These are phyloP conservation scores for Cyberlindnera galapagoensis DNA, from an alignment of 805 yeast species.

Conservation along the genomic window DNA sequence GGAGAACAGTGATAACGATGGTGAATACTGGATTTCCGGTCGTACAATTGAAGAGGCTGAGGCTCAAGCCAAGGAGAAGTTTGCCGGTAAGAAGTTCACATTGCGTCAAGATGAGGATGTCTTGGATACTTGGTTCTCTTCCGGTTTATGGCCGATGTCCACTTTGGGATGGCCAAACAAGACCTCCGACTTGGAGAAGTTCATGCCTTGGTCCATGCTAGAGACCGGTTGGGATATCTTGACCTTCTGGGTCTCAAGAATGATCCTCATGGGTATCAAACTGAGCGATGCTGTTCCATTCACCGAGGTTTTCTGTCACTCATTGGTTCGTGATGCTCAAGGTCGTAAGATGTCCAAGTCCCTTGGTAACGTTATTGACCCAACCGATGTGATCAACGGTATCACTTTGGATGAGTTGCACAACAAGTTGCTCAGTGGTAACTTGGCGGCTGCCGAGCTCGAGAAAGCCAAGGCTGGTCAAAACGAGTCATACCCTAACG, in stretches of 20 bases:
- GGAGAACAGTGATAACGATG: constrained; percentile 48
- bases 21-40: constrained; percentile 87
- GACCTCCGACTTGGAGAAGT: constrained; percentile 65
- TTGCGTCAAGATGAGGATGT: constrained; percentile 65
- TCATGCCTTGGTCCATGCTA: constrained; percentile 87
- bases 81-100: constrained; percentile 61
- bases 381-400: constrained; percentile 89
- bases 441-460: constrained; percentile 83
- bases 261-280: constrained; percentile 88
- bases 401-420: constrained; percentile 74
- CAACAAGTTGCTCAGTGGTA: constrained; percentile 70
- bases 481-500: constrained; percentile 83
- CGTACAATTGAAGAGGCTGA: constrained; percentile 77
- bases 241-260: constrained; percentile 98
- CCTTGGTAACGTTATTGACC: constrained; percentile 94
- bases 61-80: constrained; percentile 68
- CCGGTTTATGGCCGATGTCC: constrained; percentile 97
- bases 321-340: constrained; percentile 97
- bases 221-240: constrained; percentile 99
- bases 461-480: constrained; percentile 87
- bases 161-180: constrained; percentile 94
- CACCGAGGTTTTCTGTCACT: constrained; percentile 95
- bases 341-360: constrained; percentile 99
- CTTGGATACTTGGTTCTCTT: constrained; percentile 97
- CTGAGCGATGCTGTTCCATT: constrained; percentile 89